Percentiles rank a stretch among this genome's conserved stretches.
phyloP scores from a whole-genome alignment of 2,329 filamentous ascomycete genomes.

The Teratosphaeria epicoccoides region DNA sequence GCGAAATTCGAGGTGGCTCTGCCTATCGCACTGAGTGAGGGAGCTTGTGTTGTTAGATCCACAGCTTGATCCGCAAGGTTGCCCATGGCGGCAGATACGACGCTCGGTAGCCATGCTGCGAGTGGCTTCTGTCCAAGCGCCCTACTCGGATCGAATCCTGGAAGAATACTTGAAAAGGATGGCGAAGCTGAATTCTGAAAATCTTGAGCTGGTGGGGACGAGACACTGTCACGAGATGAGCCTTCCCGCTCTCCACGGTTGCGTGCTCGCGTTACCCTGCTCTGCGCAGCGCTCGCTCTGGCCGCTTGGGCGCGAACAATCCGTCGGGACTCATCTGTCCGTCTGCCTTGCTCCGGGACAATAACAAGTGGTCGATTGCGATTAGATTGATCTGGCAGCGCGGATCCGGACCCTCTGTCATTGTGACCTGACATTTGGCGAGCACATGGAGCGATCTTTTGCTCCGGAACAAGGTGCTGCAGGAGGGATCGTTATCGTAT shows the following conservation, averaged over 20 bases:
- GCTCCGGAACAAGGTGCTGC: background rate
- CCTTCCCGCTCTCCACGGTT: conserved; percentile 23
- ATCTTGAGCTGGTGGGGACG: conserved; percentile 2
- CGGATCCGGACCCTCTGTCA: conserved; percentile 3
- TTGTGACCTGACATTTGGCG: background rate
- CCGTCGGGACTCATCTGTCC: conserved; percentile 21
- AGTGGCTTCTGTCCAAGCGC: conserved; percentile 1
- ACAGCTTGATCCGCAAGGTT: conserved; percentile 2
- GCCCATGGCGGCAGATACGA: conserved; percentile 4
- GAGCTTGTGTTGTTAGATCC: background rate
- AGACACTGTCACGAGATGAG: conserved; percentile 6
- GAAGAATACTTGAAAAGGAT: background rate
- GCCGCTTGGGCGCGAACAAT: conserved; percentile 26
- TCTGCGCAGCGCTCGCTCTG: conserved; percentile 24
- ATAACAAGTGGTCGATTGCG: conserved; percentile 22
- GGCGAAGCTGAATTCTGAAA: conserved; percentile 1
- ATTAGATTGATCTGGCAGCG: conserved; percentile 1
- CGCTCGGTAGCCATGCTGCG: conserved; percentile 5
- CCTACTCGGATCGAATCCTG: background rate
- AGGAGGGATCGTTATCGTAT: no score
- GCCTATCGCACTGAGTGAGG: background rate
- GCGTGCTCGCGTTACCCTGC: conserved; percentile 23
- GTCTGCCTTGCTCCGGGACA: conserved; percentile 22
- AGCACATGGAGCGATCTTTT: conserved; percentile 1
- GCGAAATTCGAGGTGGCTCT: background rate